Conservation (phyloP, 75 land plant species). For the Cunninghamia lanceolata region DNA sequence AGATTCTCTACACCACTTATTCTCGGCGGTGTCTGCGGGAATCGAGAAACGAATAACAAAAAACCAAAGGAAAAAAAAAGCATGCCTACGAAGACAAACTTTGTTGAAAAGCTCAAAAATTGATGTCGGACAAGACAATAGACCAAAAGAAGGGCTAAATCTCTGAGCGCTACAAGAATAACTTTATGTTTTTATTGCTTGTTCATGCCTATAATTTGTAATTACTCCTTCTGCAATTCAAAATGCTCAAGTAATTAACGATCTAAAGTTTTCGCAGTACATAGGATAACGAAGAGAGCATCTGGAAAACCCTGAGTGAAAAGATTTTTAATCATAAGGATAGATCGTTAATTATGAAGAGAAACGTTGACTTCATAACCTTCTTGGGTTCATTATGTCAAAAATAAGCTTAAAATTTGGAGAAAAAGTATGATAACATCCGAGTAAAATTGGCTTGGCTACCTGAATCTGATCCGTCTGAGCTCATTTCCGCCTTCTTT, state of each 20-base stretch:
- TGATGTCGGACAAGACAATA: not conserved
- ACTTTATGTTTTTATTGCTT: not conserved
- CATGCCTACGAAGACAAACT: not conserved
- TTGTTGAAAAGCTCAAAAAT: not conserved
- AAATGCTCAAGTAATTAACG: not conserved
- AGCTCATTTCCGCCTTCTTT: constrained; percentile 88
- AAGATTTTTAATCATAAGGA: too few species aligned
- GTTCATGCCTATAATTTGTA: not conserved
- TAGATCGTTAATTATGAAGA: too few species aligned
- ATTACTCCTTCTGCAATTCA: not conserved
- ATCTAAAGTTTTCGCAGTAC: not conserved
- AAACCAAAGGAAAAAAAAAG: not conserved
- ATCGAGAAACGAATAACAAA: not conserved
- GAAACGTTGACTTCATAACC: too few species aligned
- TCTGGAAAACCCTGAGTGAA: too few species aligned
- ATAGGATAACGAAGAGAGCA: too few species aligned
- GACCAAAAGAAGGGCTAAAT: not conserved
- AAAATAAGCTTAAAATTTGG: too few species aligned
- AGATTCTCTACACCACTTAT: not conserved
- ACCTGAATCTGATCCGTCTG: constrained; percentile 95
- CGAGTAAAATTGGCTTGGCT: not conserved
- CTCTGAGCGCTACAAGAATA: not conserved
- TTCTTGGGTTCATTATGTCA: too few species aligned
- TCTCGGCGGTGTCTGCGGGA: not conserved
- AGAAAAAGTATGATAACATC: not conserved